A percentile compares a stretch with the other conserved stretches of the same genome.
phyloP scores from a whole-genome alignment of 2,329 filamentous ascomycete genomes.

The Penicillium sp. region DNA sequence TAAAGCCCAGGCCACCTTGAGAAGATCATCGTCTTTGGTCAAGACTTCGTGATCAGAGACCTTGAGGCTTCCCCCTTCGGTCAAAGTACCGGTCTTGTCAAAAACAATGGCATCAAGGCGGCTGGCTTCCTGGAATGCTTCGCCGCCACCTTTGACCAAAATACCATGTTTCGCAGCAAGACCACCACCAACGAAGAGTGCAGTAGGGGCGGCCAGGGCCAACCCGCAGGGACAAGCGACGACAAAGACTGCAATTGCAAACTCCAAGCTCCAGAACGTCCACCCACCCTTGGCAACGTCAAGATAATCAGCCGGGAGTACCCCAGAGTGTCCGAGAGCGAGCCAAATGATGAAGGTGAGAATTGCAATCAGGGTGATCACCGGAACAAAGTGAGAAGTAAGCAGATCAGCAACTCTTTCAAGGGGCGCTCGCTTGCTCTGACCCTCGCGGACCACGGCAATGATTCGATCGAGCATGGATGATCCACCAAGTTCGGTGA shows the following conservation, averaged over 20 bases:
- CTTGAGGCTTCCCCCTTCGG: slow-evolving; percentile 55
- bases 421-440: slow-evolving; percentile 46
- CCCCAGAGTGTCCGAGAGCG: slow-evolving; percentile 40
- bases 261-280: slow-evolving; percentile 53
- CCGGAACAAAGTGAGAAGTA: slow-evolving; percentile 47
- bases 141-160: slow-evolving; percentile 74
- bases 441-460: slow-evolving; percentile 45
- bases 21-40: slow-evolving; percentile 28
- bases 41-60: slow-evolving; percentile 49
- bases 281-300: slow-evolving; percentile 45
- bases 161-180: slow-evolving; percentile 74
- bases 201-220: slow-evolving; percentile 77
- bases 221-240: slow-evolving; percentile 81
- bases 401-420: slow-evolving; percentile 45
- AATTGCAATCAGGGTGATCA: slow-evolving; percentile 46
- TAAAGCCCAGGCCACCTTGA: slow-evolving; percentile 42
- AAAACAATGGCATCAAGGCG: slow-evolving; percentile 73
- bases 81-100: slow-evolving; percentile 83
- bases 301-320: slow-evolving; percentile 47
- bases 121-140: slow-evolving; percentile 80
- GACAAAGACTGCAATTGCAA: slow-evolving; percentile 78
- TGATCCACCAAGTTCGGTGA: slow-evolving; percentile 43
- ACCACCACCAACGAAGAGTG: slow-evolving; percentile 76
- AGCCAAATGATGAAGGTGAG: slow-evolving; percentile 46
- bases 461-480: slow-evolving; percentile 50